Percentiles rank a stretch among this genome's conserved stretches.
Evolutionary conservation across 83 land plant species (phyloP).

Genomic region (Isoetes engelmannii): DNA sequence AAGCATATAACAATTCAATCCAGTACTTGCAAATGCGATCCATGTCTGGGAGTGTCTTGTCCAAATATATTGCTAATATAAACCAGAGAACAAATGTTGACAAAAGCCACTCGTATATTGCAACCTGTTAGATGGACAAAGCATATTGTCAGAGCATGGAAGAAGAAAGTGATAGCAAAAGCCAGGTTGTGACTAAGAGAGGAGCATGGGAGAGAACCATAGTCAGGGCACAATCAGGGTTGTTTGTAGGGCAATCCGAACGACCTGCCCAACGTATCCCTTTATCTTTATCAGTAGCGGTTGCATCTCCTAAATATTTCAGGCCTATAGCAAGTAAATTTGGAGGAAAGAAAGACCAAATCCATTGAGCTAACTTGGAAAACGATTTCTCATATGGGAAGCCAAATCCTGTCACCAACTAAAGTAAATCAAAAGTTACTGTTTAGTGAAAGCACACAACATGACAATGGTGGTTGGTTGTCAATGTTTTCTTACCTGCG

Average conservation of each 20-base stretch:
- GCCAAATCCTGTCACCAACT: constrained; percentile 83
- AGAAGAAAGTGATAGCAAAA: no score
- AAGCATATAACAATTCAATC: constrained; percentile 62
- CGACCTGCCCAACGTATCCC: constrained; percentile 75
- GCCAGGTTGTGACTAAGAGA: no score
- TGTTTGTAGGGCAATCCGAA: constrained; percentile 45
- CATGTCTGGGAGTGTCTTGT: constrained; percentile 70
- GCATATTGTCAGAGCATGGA: no score
- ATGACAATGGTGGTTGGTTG: no score
- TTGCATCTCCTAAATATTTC: constrained; percentile 56
- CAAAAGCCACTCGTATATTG: constrained; percentile 61
- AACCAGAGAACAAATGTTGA: constrained; percentile 77
- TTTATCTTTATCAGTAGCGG: constrained; percentile 52
- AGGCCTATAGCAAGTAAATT: constrained; percentile 76
- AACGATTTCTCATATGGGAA: constrained; percentile 56
- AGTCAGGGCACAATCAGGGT: constrained; percentile 68
- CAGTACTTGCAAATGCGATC: constrained; percentile 79
- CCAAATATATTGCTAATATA: constrained; percentile 81
- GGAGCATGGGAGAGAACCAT: constrained; percentile 35
- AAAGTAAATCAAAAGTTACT: constrained; percentile 9
- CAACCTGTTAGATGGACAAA: constrained; percentile 40
- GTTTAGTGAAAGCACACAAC: no score
- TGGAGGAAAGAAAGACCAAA: constrained; percentile 93
- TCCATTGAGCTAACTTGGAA: constrained; percentile 23
- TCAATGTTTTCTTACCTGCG: constrained; percentile 43